A percentile compares a stretch with the other conserved stretches of the same genome.
phyloP scores from a whole-genome alignment of 345 rosid species.

The Aurinia saxatilis region DNA sequence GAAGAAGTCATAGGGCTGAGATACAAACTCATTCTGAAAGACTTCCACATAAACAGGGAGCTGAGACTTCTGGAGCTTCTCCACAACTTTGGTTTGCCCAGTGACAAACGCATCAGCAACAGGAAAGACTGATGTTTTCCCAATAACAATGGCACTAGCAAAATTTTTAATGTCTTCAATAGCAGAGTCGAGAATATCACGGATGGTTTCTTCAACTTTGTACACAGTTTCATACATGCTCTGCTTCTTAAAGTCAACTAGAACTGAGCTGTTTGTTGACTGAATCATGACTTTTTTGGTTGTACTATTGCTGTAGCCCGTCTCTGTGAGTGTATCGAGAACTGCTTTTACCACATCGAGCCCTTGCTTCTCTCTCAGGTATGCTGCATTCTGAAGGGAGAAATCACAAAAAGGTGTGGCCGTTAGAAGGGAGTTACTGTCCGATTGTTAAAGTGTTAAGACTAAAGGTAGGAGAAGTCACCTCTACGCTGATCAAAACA shows the following conservation, averaged over 20 bases:
- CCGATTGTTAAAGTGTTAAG: neutral
- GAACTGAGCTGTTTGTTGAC: slow-evolving; percentile 72
- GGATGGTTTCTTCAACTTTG: slow-evolving; percentile 51
- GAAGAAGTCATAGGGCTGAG: slow-evolving; percentile 90
- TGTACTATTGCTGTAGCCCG: slow-evolving; percentile 50
- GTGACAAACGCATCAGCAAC: slow-evolving; percentile 19
- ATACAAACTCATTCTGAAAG: slow-evolving; percentile 77
- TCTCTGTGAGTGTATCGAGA: slow-evolving; percentile 43
- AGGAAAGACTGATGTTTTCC: slow-evolving; percentile 51
- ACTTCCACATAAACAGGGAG: slow-evolving; percentile 60
- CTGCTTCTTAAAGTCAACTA: slow-evolving; percentile 46
- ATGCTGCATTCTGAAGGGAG: slow-evolving; percentile 57
- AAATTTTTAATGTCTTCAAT: slow-evolving; percentile 55
- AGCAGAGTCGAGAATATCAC: slow-evolving; percentile 43
- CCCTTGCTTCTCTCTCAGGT: slow-evolving; percentile 51
- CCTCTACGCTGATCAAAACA: slow-evolving; percentile 80
- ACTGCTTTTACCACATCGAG: slow-evolving; percentile 51
- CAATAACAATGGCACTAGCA: slow-evolving; percentile 57
- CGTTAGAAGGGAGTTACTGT: slow-evolving; percentile 1
- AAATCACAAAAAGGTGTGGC: neutral
- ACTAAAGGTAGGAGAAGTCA: slow-evolving; percentile 27
- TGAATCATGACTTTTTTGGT: slow-evolving; percentile 65
- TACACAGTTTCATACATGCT: slow-evolving; percentile 53
- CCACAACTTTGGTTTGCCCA: slow-evolving; percentile 36
- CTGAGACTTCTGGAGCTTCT: slow-evolving; percentile 37